Evolutionary conservation across 2,329 filamentous ascomycete species (phyloP), one percentile per base, ranked within the genome.

Genomic region (Tolypocladium endophyticum): DNA sequence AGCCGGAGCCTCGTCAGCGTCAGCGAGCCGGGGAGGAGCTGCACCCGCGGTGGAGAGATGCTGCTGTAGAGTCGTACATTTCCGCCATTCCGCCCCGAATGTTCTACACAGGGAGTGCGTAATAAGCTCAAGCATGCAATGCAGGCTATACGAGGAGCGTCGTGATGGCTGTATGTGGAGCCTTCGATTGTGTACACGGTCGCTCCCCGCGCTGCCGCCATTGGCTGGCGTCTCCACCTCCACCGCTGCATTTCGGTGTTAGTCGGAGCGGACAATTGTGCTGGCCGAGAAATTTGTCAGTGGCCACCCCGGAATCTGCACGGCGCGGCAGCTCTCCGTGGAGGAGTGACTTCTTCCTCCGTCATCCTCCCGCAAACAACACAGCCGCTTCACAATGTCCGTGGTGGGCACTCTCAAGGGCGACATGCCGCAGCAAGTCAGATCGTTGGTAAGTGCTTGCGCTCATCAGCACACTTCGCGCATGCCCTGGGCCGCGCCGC

Each of bases 391-490:
- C 55, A 72, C 54, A 64, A 77, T 77, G 74, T 76, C 74, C 62
- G 70, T 70, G 61, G 71, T 71, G 59, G 67, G 67, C 57, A 69
- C 69, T 61, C 63, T 76, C 60, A 81, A 79, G 69, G 81, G 81
- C 71, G 79, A 83, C 63, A 75, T 81, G 73, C 79, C 82, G 61
- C 79, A 81, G 64, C 81, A 84, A 74, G 80, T 80, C 60, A 77
- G 81, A 69, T 84, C 82, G 63, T 71, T 84, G 69, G 81, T 84
- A 70, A 58, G 53, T 25, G 11, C 50, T 36, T 23, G 50, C 50
- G 50, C 50, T 12, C 30, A 36, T n/a, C 11, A 4, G 20, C 33
- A 14, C 20, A 36, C 4, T 30, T 12, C 30, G 50, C 50, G 50
- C 50, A 54, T 36, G 20, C 50, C 20, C 50, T 20, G 3, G 11